Evolutionary conservation across 2,329 filamentous ascomycete species (phyloP).

Genomic region (Byssoonygena ceratinophila): DNA sequence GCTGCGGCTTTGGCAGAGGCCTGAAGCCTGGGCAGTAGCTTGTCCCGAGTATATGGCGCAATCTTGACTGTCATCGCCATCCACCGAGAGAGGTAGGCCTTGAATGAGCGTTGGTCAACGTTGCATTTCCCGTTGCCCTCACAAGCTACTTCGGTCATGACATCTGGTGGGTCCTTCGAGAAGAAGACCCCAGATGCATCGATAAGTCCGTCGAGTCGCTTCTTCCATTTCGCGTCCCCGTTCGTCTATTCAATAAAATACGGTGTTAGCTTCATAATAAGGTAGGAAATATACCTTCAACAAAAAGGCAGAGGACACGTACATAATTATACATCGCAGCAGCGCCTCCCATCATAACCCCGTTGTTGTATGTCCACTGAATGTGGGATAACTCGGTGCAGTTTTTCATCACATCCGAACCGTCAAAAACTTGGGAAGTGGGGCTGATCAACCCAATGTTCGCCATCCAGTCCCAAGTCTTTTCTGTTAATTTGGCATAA

Average conservation of each 20-base stretch:
- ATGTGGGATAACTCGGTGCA: slow-evolving; percentile 44
- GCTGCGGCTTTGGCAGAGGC: slow-evolving; percentile 47
- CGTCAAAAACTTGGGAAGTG: slow-evolving; percentile 46
- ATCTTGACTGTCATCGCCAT: slow-evolving; percentile 48
- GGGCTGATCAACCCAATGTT: slow-evolving; percentile 42
- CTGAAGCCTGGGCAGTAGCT: slow-evolving; percentile 44
- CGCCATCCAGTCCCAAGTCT: slow-evolving; percentile 49
- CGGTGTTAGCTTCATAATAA: background rate
- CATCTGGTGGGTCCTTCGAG: slow-evolving; percentile 33
- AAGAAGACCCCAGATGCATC: slow-evolving; percentile 44
- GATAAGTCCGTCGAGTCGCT: slow-evolving; percentile 44
- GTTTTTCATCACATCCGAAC: slow-evolving; percentile 43
- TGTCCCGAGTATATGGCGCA: slow-evolving; percentile 45
- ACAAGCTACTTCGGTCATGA: slow-evolving; percentile 52
- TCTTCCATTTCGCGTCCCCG: slow-evolving; percentile 43
- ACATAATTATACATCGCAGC: slow-evolving; percentile 48
- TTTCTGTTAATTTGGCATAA: slow-evolving; percentile 65
- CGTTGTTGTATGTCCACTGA: slow-evolving; percentile 50
- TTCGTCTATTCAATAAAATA: slow-evolving; percentile 24
- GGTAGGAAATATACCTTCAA: background rate
- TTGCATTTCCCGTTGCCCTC: slow-evolving; percentile 48
- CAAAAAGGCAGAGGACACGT: slow-evolving; percentile 17
- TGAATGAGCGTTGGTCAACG: slow-evolving; percentile 55
- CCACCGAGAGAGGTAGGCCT: slow-evolving; percentile 55
- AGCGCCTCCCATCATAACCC: slow-evolving; percentile 45